A percentile compares a stretch with the other conserved stretches of the same genome.
These are phyloP conservation scores for Diplocarpon mali DNA, from an alignment of 2,329 filamentous ascomycete species.

Conservation along the genomic window DNA sequence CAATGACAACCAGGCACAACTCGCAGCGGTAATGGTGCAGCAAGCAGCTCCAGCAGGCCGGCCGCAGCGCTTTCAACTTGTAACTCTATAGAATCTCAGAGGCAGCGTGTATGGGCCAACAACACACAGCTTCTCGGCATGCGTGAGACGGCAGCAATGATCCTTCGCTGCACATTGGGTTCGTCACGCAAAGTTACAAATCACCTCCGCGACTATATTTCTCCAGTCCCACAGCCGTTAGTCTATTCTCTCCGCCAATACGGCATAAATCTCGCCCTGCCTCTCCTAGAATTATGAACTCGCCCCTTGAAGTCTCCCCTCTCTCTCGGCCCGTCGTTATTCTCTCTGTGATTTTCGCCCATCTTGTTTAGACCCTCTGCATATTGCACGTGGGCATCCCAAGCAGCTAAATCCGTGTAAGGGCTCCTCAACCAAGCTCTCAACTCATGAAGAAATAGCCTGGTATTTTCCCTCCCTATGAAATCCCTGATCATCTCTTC, in stretches of 20 bases:
- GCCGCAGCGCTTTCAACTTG: too few relatives aligned
- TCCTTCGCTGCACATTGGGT: too few relatives aligned
- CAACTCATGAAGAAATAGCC: slow-evolving; percentile 76
- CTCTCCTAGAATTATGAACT: neutral
- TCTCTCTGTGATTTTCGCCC: neutral
- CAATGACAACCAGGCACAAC: too few relatives aligned
- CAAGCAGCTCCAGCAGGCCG: too few relatives aligned
- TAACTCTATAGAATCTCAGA: too few relatives aligned
- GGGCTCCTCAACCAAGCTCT: slow-evolving; percentile 75
- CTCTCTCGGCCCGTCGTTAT: neutral
- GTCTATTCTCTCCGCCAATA: slow-evolving; percentile 1
- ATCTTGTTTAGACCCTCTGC: slow-evolving; percentile 4
- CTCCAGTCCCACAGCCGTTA: too few relatives aligned
- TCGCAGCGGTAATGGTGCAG: too few relatives aligned
- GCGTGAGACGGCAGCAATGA: too few relatives aligned
- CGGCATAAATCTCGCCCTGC: neutral
- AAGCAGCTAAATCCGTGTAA: slow-evolving; percentile 57
- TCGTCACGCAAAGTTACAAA: too few relatives aligned
- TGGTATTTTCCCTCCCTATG: slow-evolving; percentile 60
- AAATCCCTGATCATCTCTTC: slow-evolving; percentile 72
- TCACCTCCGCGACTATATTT: too few relatives aligned
- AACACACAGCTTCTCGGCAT: too few relatives aligned
- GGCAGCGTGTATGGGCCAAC: too few relatives aligned
- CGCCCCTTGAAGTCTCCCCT: neutral
- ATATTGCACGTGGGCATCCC: slow-evolving; percentile 46